Evolutionary conservation across 106 monocot species (phyloP).

Genomic region (Acorus calamus): DNA sequence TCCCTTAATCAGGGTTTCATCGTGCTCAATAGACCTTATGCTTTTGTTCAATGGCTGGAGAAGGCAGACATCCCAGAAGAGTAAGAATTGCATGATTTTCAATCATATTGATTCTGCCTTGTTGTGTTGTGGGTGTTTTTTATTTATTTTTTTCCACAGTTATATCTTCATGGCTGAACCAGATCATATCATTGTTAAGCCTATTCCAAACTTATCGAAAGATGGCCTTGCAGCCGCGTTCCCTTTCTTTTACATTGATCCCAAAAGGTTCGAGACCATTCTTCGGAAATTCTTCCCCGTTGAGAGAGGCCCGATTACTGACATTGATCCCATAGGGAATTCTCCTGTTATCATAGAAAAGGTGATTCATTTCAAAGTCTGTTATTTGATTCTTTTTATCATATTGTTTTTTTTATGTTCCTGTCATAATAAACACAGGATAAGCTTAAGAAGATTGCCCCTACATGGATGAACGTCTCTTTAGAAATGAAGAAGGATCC

Average conservation of each 20-base stretch:
- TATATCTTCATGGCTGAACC: constrained; percentile 98
- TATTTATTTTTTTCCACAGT: constrained; percentile 25
- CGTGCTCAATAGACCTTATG: constrained; percentile 29
- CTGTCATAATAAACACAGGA: constrained; percentile 11
- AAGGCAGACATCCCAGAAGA: constrained; percentile 22
- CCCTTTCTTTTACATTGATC: constrained; percentile 95
- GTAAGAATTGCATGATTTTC: constrained; percentile 4
- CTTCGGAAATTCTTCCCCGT: constrained; percentile 75
- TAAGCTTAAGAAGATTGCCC: constrained; percentile 65
- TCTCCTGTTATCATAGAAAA: constrained; percentile 84
- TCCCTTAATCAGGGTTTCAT: constrained; percentile 15
- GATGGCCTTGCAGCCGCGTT: constrained; percentile 73
- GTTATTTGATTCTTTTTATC: background rate
- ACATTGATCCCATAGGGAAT: constrained; percentile 94
- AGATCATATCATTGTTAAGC: constrained; percentile 87
- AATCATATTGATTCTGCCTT: background rate
- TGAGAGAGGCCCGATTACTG: constrained; percentile 60
- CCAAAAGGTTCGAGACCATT: constrained; percentile 52
- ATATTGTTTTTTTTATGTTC: background rate
- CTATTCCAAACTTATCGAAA: constrained; percentile 85
- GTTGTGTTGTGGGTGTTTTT: background rate
- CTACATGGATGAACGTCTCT: constrained; percentile 96
- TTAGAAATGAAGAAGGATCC: constrained; percentile 91
- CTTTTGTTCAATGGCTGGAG: constrained; percentile 32
- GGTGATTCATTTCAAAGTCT: constrained; percentile 21